phyloP scores from a whole-genome alignment of 495 filamentous ascomycete genomes.

The Penicillium bovifimosum region DNA sequence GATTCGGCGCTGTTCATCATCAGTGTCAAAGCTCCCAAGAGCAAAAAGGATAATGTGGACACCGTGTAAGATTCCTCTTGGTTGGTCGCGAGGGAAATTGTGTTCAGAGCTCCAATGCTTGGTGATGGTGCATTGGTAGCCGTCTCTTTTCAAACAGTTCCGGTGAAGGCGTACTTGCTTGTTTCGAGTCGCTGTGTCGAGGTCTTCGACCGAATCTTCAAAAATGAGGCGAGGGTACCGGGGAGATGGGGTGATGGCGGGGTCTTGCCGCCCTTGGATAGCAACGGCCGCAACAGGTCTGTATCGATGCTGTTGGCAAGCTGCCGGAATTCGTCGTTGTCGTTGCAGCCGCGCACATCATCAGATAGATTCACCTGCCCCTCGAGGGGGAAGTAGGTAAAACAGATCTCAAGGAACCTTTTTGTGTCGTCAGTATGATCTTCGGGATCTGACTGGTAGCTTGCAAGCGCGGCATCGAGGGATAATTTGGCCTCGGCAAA shows the following conservation, averaged over 20 bases:
- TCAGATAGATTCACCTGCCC: slow-evolving; percentile 10
- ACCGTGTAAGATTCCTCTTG: not conserved
- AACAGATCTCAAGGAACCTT: slow-evolving; percentile 1
- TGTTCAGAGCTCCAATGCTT: not conserved
- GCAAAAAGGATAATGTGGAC: slow-evolving; percentile 14
- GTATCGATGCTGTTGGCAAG: slow-evolving; percentile 8
- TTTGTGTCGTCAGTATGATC: slow-evolving; percentile 16
- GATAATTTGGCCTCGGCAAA: not conserved
- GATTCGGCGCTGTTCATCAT: not conserved
- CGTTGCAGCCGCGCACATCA: slow-evolving; percentile 4
- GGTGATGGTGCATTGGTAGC: slow-evolving; percentile 4
- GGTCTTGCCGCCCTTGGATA: slow-evolving; percentile 4
- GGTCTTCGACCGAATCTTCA: slow-evolving; percentile 14
- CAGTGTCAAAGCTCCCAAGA: slow-evolving; percentile 1
- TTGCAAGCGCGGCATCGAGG: not conserved
- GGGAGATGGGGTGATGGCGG: slow-evolving; percentile 1
- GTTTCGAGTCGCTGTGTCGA: not conserved
- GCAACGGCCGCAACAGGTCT: slow-evolving; percentile 2
- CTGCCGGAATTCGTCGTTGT: slow-evolving; percentile 10
- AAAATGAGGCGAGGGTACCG: slow-evolving; percentile 6
- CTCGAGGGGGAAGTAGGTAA: slow-evolving; percentile 4
- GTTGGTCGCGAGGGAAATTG: not conserved
- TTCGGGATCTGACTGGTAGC: not conserved
- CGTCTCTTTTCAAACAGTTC: slow-evolving; percentile 3
- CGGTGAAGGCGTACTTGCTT: slow-evolving; percentile 2